Base-by-base conservation (phyloP, 768 basidiomycete species). In the Amanita polypyramis region DNA sequence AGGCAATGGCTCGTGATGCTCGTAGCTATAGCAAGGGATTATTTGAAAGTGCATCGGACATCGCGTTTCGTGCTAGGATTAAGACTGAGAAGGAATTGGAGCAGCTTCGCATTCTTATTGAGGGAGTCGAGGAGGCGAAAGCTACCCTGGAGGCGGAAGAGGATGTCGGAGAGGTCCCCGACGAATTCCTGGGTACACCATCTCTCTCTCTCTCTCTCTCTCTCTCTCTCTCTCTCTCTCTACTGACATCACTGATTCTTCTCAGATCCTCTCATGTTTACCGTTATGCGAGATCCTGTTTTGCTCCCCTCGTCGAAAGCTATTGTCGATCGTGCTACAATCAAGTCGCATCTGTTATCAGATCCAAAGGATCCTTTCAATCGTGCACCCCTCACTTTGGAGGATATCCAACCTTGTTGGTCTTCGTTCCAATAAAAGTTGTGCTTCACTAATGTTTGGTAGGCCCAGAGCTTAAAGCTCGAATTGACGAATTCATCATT, bases 361-460 rank as follows among this genome's bases (percentile, higher is more conserved):
- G 94, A 96, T 57, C 65, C 82, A 14, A 88, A 80, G 45, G 96
- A 99, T 64, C 96, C 96, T 1, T 99, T 98, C 76, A 99, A 97
- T 64, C 83, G 96, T 23, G 69, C 73, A 29, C 90, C 95, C 1
- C 69, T 96, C 21, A 63, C 70, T 8, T 79, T 93, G 53, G 85
- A 85, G 47, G 86, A 94, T 9, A 82, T 94, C 11, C 61, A 81
- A 50, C 77, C 89, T 21, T 66, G 93, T 91, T 56, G 54, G 80
- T 65, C 36, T 48, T n/a, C 41, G 6, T 7, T 32, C 38, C 30
- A 10, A 34, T 21, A 43, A 43, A 34, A 40, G 36, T 60, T 51
- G 10, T 41, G 45, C 25, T n/a, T 29, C 36, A 29, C 52, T 50
- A 25, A 47, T 11, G 23, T 35, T 47, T 43, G 14, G 17, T 49